Conservation (phyloP, 306 rosid genomes). For the Acacia acuminata region DNA sequence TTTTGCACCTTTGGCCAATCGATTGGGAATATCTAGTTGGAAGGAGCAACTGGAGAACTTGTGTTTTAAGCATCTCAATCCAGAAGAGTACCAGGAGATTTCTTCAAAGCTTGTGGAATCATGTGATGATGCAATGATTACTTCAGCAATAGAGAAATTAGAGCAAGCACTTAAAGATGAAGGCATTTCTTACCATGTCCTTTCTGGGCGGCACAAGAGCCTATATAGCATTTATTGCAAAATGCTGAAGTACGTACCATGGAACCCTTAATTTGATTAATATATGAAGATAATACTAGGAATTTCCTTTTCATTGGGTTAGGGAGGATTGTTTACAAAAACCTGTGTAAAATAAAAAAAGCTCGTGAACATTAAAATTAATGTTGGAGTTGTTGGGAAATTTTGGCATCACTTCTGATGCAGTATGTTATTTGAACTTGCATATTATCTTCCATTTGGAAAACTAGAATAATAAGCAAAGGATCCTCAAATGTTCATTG, state of each 20-base stretch:
- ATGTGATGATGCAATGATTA: conserved; percentile 77
- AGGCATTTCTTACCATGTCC: conserved; percentile 72
- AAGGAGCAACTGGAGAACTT: conserved; percentile 87
- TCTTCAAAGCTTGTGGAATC: conserved; percentile 79
- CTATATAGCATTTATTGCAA: conserved; percentile 81
- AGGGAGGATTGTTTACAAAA: neutral
- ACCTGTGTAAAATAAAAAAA: neutral
- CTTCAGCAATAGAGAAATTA: conserved; percentile 64
- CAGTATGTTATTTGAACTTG: neutral
- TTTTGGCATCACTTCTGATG: neutral
- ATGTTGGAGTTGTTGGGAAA: neutral
- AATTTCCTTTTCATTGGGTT: neutral
- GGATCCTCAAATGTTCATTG: conserved; percentile 12
- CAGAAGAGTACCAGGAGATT: conserved; percentile 68
- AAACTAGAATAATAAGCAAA: neutral
- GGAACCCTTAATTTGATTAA: conserved; percentile 21
- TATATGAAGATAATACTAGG: neutral
- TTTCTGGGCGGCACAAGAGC: conserved; percentile 95
- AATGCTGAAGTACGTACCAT: conserved; percentile 75
- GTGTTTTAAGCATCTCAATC: conserved; percentile 89
- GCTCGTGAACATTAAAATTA: neutral
- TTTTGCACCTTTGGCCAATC: conserved; percentile 94
- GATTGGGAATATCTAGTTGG: conserved; percentile 92
- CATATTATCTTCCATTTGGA: neutral
- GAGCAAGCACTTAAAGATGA: conserved; percentile 74